These are phyloP conservation scores for Fragaria nilgerrensis DNA, from an alignment of 306 rosid genomes.

Conservation along the genomic window DNA sequence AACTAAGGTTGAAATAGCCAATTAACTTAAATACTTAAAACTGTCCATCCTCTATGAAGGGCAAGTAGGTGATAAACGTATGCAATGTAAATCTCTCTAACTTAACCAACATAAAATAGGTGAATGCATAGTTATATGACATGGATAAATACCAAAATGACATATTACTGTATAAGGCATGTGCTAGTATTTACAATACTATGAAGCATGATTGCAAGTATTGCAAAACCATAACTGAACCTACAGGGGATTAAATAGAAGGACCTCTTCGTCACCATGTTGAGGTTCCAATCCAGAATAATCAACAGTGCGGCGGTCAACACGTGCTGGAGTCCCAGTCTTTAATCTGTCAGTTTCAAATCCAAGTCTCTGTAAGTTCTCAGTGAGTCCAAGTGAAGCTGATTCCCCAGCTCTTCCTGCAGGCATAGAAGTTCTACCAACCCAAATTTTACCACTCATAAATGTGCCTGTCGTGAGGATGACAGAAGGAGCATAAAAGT, in stretches of 20 bases:
- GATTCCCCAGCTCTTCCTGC: constrained; percentile 99
- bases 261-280: constrained; percentile 93
- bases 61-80: not conserved
- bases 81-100: not conserved
- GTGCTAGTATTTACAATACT: constrained; percentile 19
- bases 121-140: not conserved
- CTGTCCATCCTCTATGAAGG: not conserved
- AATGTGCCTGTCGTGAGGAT: constrained; percentile 95
- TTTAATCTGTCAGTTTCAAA: constrained; percentile 88
- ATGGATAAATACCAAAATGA: not conserved
- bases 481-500: constrained; percentile 87
- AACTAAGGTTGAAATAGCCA: not conserved
- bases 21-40: not conserved
- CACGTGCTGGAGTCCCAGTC: constrained; percentile 98
- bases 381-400: constrained; percentile 93
- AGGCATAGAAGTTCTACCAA: constrained; percentile 94
- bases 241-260: constrained; percentile 61
- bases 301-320: constrained; percentile 80
- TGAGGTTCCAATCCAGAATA: constrained; percentile 88
- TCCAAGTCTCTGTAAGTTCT: constrained; percentile 79
- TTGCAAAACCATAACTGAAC: constrained; percentile 41
- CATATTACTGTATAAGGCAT: not conserved
- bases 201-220: constrained; percentile 29
- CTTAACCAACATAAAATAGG: not conserved
- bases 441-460: constrained; percentile 99